These are phyloP conservation scores for Primulina huaijiensis DNA, from an alignment of 257 asterid genomes.

Conservation along the genomic window DNA sequence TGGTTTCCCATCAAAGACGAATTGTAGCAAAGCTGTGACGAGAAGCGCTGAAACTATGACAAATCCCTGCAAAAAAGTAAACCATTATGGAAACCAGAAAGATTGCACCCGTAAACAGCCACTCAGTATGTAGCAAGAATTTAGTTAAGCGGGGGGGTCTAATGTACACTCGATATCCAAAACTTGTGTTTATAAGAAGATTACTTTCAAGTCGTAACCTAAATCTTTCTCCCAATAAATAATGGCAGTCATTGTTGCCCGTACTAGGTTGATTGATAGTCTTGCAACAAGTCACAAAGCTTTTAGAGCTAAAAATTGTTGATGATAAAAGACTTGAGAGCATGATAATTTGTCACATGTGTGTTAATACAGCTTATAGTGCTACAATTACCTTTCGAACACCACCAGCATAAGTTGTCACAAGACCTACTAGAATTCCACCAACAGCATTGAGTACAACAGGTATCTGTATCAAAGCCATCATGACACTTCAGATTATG, in stretches of 20 bases:
- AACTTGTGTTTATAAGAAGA: too few relatives aligned
- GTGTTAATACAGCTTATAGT: background rate
- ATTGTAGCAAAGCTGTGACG: slow-evolving; percentile 87
- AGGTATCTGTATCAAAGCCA: slow-evolving; percentile 67
- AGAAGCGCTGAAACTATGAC: slow-evolving; percentile 90
- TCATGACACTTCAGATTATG: slow-evolving; percentile 9
- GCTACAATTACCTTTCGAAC: slow-evolving; percentile 64
- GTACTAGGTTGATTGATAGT: too few relatives aligned
- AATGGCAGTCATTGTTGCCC: background rate
- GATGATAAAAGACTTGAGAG: too few relatives aligned
- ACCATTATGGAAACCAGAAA: background rate
- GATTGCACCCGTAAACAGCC: background rate
- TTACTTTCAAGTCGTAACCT: background rate
- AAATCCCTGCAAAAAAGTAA: slow-evolving; percentile 63
- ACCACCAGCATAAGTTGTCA: slow-evolving; percentile 95
- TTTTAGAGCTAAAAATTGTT: too few relatives aligned
- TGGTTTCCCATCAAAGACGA: slow-evolving; percentile 75
- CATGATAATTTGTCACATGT: background rate
- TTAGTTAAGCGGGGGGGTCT: background rate
- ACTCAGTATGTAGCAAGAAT: background rate
- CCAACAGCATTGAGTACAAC: slow-evolving; percentile 82
- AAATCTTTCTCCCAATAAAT: background rate
- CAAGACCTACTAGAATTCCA: slow-evolving; percentile 96
- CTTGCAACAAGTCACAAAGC: too few relatives aligned
- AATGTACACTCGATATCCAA: too few relatives aligned